phyloP scores from a whole-genome alignment of 2,329 filamentous ascomycete species.

The Venturia pyrina region DNA sequence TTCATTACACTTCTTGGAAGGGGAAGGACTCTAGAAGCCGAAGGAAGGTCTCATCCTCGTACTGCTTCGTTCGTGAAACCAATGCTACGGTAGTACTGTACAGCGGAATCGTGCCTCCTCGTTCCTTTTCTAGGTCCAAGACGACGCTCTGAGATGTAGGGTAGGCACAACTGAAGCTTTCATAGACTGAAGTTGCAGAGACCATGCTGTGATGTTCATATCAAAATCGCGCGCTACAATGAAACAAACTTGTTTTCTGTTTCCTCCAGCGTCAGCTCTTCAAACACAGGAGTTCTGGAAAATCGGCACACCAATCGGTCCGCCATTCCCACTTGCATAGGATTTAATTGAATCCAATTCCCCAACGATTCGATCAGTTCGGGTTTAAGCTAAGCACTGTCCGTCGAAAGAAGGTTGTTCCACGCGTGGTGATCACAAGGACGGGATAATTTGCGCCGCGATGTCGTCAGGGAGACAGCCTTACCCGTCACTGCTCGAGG shows the following conservation, averaged over 20 bases:
- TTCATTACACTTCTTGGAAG: not conserved
- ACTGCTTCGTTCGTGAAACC: not conserved
- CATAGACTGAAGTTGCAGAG: not conserved
- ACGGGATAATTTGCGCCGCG: not conserved
- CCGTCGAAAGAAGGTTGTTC: not conserved
- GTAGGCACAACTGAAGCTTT: not conserved
- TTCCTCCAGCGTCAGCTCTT: not conserved
- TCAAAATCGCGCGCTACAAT: too few species aligned
- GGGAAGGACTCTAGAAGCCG: not conserved
- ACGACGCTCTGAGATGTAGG: not conserved
- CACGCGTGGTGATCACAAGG: not conserved
- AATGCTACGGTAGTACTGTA: not conserved
- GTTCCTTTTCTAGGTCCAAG: not conserved
- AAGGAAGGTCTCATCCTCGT: not conserved
- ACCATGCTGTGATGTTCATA: not conserved
- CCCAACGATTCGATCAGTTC: not conserved
- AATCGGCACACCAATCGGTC: not conserved
- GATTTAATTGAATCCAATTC: not conserved
- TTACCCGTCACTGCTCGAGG: not conserved
- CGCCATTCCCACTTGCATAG: not conserved
- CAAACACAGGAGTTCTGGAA: not conserved
- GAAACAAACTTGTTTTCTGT: not conserved
- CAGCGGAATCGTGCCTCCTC: not conserved
- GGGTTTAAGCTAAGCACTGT: not conserved
- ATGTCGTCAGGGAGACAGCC: not conserved